Base-by-base conservation (phyloP, 2,329 filamentous ascomycete genomes). In the Aspergillus sp. region DNA sequence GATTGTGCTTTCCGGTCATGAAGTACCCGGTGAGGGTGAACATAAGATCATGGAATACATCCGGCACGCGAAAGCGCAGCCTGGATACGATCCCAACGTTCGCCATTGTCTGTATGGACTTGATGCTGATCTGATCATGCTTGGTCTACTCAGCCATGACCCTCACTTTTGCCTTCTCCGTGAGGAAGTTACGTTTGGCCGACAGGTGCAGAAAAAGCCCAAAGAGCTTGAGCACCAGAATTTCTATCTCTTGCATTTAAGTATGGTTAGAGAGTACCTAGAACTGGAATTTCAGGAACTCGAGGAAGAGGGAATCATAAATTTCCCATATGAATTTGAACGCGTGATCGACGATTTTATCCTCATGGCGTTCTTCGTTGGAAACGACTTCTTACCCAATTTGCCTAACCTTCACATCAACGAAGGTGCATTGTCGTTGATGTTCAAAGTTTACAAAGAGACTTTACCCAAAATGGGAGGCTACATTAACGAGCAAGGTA, bases 21-120 rank as follows among this genome's bases (percentile, higher is more conserved):
- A 99, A 76, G 93, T 98, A 24, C 95, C 95, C 6, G 95, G 95
- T 67, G 96, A 99, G 78, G 95, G 95, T 68, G 95, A 99, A 76
- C 95, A 99, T 81, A 99, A 99, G 80, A 96, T 99, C 77, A 99
- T 99, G 95, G 96, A 99, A 77, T 99, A 99, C 76, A 99, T 99
- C 75, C 90, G 95, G 66, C 91, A 96, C 76, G 91, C 95, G 61
- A 98, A 98, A 81, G 92, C 93, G 48, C 95, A 99, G 75, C 90
- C 90, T 2, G 86, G 88, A 62, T 99, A 99, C 76, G 88, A 96
- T 73, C 85, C 91, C 49, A 98, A 99, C 69, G 86, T 96, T 61
- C 90, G 95, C 57, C 95, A 99, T 77, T 99, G 96, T 76, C 82
- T 99, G 62, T 99, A 99, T 76, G 96, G 96, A 22, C 84, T 99